Evolutionary conservation across 1,139 yeast species (phyloP).

Genomic region (Candida mesenterica): DNA sequence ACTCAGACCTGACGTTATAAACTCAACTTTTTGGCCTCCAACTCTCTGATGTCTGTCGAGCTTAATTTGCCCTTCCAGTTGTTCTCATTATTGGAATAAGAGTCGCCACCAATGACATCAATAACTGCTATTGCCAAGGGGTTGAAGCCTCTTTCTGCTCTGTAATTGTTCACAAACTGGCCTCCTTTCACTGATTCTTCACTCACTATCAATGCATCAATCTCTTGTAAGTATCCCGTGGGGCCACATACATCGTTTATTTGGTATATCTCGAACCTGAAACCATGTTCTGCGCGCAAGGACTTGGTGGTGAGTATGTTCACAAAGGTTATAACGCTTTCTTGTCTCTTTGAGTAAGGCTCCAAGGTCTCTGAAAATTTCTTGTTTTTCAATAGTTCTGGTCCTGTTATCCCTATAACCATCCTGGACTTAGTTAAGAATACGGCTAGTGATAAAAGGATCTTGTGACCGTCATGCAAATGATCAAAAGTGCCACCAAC

Average conservation of each 20-base stretch:
- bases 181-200: constrained; percentile 81
- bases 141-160: constrained; percentile 56
- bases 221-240: constrained; percentile 72
- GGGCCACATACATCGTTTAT: constrained; percentile 93
- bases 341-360: constrained; percentile 50
- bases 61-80: constrained; percentile 74
- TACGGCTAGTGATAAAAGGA: constrained; percentile 70
- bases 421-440: constrained; percentile 55
- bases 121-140: constrained; percentile 58
- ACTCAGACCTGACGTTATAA: too few relatives aligned
- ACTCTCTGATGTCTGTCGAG: constrained; percentile 58
- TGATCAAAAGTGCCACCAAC: constrained; percentile 98
- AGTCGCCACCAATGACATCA: constrained; percentile 63
- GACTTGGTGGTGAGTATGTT: constrained; percentile 10
- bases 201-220: constrained; percentile 79
- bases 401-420: constrained; percentile 84
- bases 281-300: not conserved
- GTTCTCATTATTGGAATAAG: constrained; percentile 34
- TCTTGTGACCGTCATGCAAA: constrained; percentile 92
- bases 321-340: constrained; percentile 49
- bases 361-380: constrained; percentile 69
- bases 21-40: constrained; percentile 13
- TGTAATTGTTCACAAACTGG: constrained; percentile 59
- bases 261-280: constrained; percentile 45
- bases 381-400: constrained; percentile 70